Base-by-base conservation (phyloP, 2,329 filamentous ascomycete species). In the Colletotrichum caudatum region DNA sequence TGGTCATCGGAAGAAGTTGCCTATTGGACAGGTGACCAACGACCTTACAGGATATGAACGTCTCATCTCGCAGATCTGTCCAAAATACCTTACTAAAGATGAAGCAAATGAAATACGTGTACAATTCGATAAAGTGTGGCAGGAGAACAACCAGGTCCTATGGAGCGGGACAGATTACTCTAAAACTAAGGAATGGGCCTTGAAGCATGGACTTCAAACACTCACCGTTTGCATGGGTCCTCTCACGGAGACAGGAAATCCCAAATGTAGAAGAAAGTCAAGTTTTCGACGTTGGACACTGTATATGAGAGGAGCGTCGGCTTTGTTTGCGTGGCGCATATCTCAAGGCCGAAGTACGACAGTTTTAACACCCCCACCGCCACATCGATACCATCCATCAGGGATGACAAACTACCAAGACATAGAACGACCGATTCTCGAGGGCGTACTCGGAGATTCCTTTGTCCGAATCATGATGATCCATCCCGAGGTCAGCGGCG, bases 371-470 rank as follows among this genome's bases (percentile, higher is more conserved):
- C 50, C 50, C 50, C 50, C 14, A 29, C 50, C 26, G 26, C 50
- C 14, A 53, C 26, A 53, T 53, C 26, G 26, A 53, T 18, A 2
- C 50, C 26, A 53, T 53, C 26, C 14, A 53, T 53, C 14, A 18
- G 50, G 50, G 26, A 53, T 53, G 26, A 53, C 26, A 18, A 53
- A 53, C 50, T 53, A 53, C 50, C 14, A 53, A 53, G 50, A 53
- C 3, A 53, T 53, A 33, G 50, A 53, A 51, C 12, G 14, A 16
- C 50, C 26, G 7, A 53, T 53, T 53, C 23, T 53, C 14, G 1
- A 29, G 26, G 50, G 50, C 50, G 14, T 33, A 53, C 23, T 53
- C 8, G 26, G 50, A 3, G 5, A 8, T 29, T 51, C 48, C 48
- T 23, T 29, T 29, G 5, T 3, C 48, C 5, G 1, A 53, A 53